Conservation (phyloP, 495 filamentous ascomycete genomes). For the Aspergillus bertholletiae region DNA sequence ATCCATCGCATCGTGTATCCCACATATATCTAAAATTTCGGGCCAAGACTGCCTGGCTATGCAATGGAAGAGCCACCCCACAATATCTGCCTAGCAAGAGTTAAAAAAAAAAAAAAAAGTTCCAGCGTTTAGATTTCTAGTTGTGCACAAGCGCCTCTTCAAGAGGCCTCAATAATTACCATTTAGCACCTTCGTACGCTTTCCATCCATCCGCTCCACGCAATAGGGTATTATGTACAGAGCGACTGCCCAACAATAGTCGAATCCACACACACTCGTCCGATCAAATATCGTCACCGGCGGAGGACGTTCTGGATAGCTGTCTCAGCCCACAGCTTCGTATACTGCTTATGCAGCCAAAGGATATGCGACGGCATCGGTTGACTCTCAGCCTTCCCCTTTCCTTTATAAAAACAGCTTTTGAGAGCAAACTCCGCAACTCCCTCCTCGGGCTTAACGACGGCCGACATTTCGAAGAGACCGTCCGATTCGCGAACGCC, state of each 20-base stretch:
- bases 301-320: conserved; percentile 34
- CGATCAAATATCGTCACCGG: conserved; percentile 1
- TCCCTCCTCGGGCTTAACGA: conserved; percentile 54
- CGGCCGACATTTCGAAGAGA: conserved; percentile 64
- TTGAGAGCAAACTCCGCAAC: conserved; percentile 65
- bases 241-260: not conserved
- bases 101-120: too few relatives aligned
- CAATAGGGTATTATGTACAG: not conserved
- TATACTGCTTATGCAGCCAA: conserved; percentile 61
- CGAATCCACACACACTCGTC: not conserved
- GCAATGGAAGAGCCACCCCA: too few relatives aligned
- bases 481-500: conserved; percentile 62
- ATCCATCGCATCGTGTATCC: too few relatives aligned
- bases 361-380: conserved; percentile 55
- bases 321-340: conserved; percentile 59
- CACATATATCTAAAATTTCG: too few relatives aligned
- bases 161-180: too few relatives aligned
- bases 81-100: too few relatives aligned
- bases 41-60: too few relatives aligned
- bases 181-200: too few relatives aligned
- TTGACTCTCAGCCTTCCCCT: conserved; percentile 39
- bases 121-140: too few relatives aligned
- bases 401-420: conserved; percentile 60
- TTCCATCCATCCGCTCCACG: not conserved
- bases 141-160: too few relatives aligned